Evolutionary conservation across 2,329 filamentous ascomycete species (phyloP), one percentile per base, ranked within the genome.

Genomic region (Aspergillus neotritici): DNA sequence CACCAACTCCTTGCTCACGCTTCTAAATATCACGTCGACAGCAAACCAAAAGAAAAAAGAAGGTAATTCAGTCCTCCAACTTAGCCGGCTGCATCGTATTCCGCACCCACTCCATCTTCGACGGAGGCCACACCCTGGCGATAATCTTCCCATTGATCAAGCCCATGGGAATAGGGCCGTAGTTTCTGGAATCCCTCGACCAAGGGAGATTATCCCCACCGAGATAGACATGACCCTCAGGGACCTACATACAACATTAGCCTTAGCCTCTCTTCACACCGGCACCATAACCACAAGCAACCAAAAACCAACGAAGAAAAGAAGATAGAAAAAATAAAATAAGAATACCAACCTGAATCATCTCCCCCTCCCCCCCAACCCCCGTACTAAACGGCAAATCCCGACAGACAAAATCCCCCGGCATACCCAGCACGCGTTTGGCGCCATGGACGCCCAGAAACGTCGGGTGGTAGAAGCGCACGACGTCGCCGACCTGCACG

Each of bases 191-290:
- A 70, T 98, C 93, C 51, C 87, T 74, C 16, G 89, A 96, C 57
- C 79, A 84, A 3, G 80, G 75, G 48, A 95, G 61, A 65, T 97
- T 97, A 66, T 98, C 93, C 3, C 93, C 93, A 3, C 82, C 79
- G 5, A 96, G 72, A 80, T 88, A 97, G 58, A 89, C 94, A 72
- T 98, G 93, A 1, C 93, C 93, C 60, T 86, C 75, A 0, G 93
- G 93, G 12, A 98, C 81, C 86, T 94, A 58, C 43, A 28, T 40
- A 32, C 31, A 49, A 32, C 31, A 49, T 34, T 36, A 49, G 12
- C 25, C 6, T 13, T 29, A 45, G 35, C 12, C 5, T 30, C 10
- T 35, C 21, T 13, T 10, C 29, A 16, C 34, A n/a, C 15, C 28
- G 3, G 12, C 31, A n/a, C 30, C 12, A n/a, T 12, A 29, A 38